These are phyloP conservation scores for Linum lewisii DNA, from an alignment of 345 rosid genomes.

Conservation along the genomic window DNA sequence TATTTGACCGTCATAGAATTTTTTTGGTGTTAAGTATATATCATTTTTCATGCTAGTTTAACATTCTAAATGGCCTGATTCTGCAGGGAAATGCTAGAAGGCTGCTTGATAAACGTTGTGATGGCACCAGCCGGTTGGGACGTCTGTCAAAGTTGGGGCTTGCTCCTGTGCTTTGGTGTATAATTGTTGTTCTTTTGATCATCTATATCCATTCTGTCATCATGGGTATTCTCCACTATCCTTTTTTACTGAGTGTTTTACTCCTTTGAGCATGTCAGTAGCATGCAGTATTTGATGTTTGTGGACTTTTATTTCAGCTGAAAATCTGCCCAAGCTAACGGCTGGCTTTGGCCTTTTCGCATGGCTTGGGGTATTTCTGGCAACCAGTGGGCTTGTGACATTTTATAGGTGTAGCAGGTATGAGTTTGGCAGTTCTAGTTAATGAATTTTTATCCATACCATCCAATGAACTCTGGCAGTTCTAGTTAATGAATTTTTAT, in stretches of 20 bases:
- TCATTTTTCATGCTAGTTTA: neutral
- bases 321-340: slow-evolving; percentile 66
- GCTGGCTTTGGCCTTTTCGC: slow-evolving; percentile 72
- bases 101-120: slow-evolving; percentile 74
- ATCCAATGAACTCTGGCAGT: neutral
- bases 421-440: neutral
- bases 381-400: slow-evolving; percentile 64
- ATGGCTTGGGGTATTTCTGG: slow-evolving; percentile 71
- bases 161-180: slow-evolving; percentile 71
- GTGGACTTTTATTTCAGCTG: slow-evolving; percentile 36
- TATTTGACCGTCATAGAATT: neutral
- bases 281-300: neutral
- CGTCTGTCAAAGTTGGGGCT: slow-evolving; percentile 75
- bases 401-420: slow-evolving; percentile 96
- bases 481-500: neutral
- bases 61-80: slow-evolving; percentile 10
- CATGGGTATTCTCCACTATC: slow-evolving; percentile 36
- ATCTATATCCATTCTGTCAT: slow-evolving; percentile 68
- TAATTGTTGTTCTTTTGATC: slow-evolving; percentile 53
- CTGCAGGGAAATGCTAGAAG: slow-evolving; percentile 90
- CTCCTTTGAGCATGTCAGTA: slow-evolving; percentile 8
- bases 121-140: slow-evolving; percentile 61
- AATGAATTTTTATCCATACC: too few relatives aligned
- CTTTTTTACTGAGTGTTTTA: slow-evolving; percentile 11
- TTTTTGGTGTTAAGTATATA: neutral